phyloP scores from a whole-genome alignment of 2,329 filamentous ascomycete genomes.

The Hypomyces rosellus region DNA sequence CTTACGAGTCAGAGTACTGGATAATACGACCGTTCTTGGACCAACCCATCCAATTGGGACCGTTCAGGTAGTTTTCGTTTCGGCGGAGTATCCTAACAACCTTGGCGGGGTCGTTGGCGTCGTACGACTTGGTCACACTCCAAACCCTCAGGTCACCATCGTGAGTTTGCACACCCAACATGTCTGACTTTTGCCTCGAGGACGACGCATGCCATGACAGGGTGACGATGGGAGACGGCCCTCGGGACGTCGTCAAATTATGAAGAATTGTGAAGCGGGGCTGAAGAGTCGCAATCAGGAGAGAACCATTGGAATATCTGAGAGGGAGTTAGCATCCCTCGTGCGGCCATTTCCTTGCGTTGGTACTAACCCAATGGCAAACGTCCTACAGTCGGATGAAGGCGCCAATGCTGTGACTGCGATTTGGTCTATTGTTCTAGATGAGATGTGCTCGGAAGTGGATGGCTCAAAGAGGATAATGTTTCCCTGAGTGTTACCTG shows the following conservation, averaged over 20 bases:
- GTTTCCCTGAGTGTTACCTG: constrained; percentile 87
- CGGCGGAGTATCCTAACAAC: constrained; percentile 83
- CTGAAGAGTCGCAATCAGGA: constrained; percentile 81
- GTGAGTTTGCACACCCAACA: constrained; percentile 87
- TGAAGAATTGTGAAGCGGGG: constrained; percentile 92
- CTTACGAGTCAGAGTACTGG: constrained; percentile 85
- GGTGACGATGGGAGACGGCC: constrained; percentile 79
- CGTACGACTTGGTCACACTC: constrained; percentile 82
- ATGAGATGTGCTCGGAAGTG: constrained; percentile 86
- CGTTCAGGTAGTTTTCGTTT: constrained; percentile 64
- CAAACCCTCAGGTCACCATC: constrained; percentile 92
- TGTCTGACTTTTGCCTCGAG: constrained; percentile 91
- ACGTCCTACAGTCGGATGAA: constrained; percentile 82
- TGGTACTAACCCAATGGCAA: constrained; percentile 73
- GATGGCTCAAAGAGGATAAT: constrained; percentile 91
- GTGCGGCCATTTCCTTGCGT: neutral
- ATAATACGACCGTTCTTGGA: constrained; percentile 96
- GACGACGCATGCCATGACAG: constrained; percentile 96
- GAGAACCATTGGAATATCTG: constrained; percentile 92
- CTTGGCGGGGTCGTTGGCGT: constrained; percentile 69
- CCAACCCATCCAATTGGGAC: constrained; percentile 95
- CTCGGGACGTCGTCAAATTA: constrained; percentile 76
- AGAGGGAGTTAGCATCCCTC: neutral
- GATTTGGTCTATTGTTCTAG: constrained; percentile 84
- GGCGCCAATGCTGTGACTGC: constrained; percentile 92